phyloP scores from a whole-genome alignment of 805 yeast species.

The Pichia rugopelliculosa region DNA sequence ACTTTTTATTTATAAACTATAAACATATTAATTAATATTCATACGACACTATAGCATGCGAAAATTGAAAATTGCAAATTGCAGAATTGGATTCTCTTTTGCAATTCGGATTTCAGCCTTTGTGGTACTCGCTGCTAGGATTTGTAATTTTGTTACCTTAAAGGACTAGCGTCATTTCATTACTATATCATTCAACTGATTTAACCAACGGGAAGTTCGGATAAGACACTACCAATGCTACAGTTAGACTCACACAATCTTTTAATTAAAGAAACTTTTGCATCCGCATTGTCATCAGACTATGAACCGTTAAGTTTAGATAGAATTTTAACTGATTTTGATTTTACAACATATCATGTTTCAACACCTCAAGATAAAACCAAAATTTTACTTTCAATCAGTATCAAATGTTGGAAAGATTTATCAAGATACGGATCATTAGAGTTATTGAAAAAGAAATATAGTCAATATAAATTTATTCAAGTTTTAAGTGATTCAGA shows the following conservation, averaged over 20 bases:
- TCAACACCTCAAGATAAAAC: conserved; percentile 78
- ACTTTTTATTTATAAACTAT: neutral
- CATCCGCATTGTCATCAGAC: conserved; percentile 54
- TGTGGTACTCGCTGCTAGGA: neutral
- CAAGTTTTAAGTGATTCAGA: conserved; percentile 27
- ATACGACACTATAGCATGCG: too few species aligned
- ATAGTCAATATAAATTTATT: conserved; percentile 35
- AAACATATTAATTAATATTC: neutral
- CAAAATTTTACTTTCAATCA: conserved; percentile 57
- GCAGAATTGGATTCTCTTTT: too few species aligned
- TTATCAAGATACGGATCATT: conserved; percentile 59
- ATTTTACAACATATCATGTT: conserved; percentile 88
- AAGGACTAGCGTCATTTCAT: neutral
- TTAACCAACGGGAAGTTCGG: neutral
- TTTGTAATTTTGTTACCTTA: neutral
- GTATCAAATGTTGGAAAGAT: conserved; percentile 72
- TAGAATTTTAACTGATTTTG: conserved; percentile 89
- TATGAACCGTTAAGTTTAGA: conserved; percentile 53
- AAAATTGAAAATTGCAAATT: neutral
- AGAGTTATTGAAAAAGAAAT: conserved; percentile 44
- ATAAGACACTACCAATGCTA: conserved; percentile 45
- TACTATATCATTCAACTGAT: neutral
- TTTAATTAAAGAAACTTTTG: conserved; percentile 71
- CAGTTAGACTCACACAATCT: conserved; percentile 81
- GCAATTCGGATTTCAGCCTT: too few species aligned